Conservation (phyloP, 176 grass and related monocot genomes). For the Aegilops bicornis region DNA sequence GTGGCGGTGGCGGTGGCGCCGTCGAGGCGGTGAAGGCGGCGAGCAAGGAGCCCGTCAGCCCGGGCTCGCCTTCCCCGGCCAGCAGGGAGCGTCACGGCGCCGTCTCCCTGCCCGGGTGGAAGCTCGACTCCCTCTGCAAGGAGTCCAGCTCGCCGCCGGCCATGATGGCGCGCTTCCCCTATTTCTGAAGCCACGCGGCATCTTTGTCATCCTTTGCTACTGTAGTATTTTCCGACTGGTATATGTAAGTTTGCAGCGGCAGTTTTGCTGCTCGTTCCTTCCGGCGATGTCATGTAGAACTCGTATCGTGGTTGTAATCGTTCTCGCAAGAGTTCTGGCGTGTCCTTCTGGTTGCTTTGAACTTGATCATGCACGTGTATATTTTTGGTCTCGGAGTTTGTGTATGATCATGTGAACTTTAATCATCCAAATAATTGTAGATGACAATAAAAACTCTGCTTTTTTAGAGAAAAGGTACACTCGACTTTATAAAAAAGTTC, state of each 20-base stretch:
- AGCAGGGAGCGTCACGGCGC: background rate
- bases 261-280: background rate
- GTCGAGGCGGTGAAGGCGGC: slow-evolving; percentile 2
- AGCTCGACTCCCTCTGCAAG: slow-evolving; percentile 67
- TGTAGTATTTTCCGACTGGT: background rate
- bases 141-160: slow-evolving; percentile 27
- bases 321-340: background rate
- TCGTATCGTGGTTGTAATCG: background rate
- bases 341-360: background rate
- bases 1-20: background rate
- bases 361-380: background rate
- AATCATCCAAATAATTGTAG: no score
- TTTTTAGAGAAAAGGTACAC: no score
- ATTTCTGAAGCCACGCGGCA: slow-evolving; percentile 43
- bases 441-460: no score
- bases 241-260: background rate
- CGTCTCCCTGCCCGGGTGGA: slow-evolving; percentile 60
- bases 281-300: background rate
- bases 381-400: background rate
- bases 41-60: slow-evolving; percentile 45
- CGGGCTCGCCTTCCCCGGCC: slow-evolving; percentile 33
- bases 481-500: no score
- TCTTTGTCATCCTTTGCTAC: background rate
- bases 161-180: slow-evolving; percentile 54
- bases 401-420: background rate